Evolutionary conservation across 331 rosid genomes (phyloP).

Genomic region (Malus hybrid): DNA sequence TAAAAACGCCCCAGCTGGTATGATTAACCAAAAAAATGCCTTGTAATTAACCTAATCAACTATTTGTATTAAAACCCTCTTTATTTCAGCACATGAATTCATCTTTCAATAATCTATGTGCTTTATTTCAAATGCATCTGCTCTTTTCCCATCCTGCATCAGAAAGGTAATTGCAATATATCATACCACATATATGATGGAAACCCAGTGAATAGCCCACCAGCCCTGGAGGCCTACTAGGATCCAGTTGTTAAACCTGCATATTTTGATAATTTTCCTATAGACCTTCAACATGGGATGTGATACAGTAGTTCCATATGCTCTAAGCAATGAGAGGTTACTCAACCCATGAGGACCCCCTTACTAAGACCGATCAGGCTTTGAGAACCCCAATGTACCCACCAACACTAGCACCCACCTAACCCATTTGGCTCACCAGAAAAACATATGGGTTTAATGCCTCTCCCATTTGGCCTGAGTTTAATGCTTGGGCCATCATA

Average conservation of each 20-base stretch:
- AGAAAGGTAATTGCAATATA: neutral
- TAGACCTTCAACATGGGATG: conserved; percentile 4
- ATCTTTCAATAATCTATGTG: too few species aligned
- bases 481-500: conserved; percentile 19
- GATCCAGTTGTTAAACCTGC: conserved; percentile 19
- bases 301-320: conserved; percentile 14
- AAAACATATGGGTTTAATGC: conserved; percentile 21
- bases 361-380: conserved; percentile 10
- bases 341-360: neutral
- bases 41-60: too few species aligned
- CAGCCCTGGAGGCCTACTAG: conserved; percentile 21
- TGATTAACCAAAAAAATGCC: too few species aligned
- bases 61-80: too few species aligned
- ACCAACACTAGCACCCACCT: conserved; percentile 17
- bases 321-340: conserved; percentile 15
- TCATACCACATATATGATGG: conserved; percentile 39
- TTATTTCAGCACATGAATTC: too few species aligned
- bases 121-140: too few species aligned
- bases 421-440: conserved; percentile 23
- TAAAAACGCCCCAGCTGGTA: too few species aligned
- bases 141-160: too few species aligned
- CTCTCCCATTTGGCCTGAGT: conserved; percentile 11
- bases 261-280: conserved; percentile 21
- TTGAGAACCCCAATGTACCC: conserved; percentile 14
- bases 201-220: conserved; percentile 27